Percentiles rank a stretch among this genome's conserved stretches.
Conservation (phyloP, 1,284 basidiomycete genomes). For the Pseudozyma sp. region DNA sequence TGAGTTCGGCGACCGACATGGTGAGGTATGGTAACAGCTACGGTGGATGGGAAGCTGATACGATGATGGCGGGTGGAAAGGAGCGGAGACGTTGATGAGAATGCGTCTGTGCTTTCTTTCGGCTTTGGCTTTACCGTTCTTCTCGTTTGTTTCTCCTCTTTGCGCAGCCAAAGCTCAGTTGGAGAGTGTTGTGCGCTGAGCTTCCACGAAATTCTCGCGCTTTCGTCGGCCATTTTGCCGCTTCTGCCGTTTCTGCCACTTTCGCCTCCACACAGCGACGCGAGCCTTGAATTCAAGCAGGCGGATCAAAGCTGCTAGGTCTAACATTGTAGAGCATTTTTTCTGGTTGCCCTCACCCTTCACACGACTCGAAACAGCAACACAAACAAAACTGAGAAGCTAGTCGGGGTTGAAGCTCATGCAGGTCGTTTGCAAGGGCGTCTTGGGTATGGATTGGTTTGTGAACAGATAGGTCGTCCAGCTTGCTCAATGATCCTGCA, state of each 20-base stretch:
- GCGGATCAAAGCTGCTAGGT: no score
- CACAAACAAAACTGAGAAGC: no score
- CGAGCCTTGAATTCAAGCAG: no score
- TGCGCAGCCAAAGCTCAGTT: slow-evolving; percentile 1
- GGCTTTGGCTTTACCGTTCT: no score
- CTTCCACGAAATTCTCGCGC: slow-evolving; percentile 40
- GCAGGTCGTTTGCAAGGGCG: no score
- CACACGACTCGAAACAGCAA: no score
- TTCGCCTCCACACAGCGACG: slow-evolving; percentile 29
- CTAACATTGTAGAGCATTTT: not conserved
- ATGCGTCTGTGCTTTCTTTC: slow-evolving; percentile 1
- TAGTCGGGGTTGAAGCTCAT: no score
- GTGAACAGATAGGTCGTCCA: not conserved
- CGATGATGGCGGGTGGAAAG: not conserved
- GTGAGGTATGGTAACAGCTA: not conserved
- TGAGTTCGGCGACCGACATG: slow-evolving; percentile 67
- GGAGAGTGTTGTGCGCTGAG: not conserved
- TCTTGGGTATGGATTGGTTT: no score
- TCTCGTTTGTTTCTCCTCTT: not conserved
- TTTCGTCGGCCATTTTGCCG: slow-evolving; percentile 17
- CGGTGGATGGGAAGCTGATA: not conserved
- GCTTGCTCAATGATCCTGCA: no score
- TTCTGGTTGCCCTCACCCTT: no score
- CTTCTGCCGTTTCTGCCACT: not conserved
- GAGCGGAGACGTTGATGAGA: not conserved